Percentiles rank a stretch among this genome's conserved stretches.
Evolutionary conservation across 1,284 basidiomycete genomes (phyloP).

Genomic region (Agroathelia rolfsii): DNA sequence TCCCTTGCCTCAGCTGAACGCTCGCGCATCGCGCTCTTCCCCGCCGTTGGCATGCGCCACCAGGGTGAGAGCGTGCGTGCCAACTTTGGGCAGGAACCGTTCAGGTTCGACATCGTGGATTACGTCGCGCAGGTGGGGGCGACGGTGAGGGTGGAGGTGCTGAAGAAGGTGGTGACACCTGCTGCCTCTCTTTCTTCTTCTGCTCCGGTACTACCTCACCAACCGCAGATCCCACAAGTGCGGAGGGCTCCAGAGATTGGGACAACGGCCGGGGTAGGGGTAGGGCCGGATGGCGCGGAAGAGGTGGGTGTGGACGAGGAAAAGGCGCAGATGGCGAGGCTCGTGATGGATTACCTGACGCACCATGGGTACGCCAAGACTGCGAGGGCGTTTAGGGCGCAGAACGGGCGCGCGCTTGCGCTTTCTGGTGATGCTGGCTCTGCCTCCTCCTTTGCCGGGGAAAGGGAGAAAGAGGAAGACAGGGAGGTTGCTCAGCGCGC

Average conservation of each 20-base stretch:
- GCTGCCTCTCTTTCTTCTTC: no score
- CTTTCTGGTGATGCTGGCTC: constrained; percentile 5
- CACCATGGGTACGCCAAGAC: constrained; percentile 74
- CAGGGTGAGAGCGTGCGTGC: constrained; percentile 61
- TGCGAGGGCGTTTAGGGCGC: constrained; percentile 52
- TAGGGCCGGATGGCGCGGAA: constrained; percentile 4
- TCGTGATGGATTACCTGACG: constrained; percentile 70
- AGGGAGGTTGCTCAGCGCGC: constrained; percentile 34
- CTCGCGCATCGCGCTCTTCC: constrained; percentile 57
- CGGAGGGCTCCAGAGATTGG: no score
- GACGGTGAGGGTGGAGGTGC: constrained; percentile 15
- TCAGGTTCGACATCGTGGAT: constrained; percentile 81
- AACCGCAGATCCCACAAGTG: no score
- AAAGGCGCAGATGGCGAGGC: constrained; percentile 44
- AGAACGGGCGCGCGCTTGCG: constrained; percentile 18
- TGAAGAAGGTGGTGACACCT: constrained; percentile 17
- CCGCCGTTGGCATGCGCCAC: constrained; percentile 81
- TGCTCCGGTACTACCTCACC: no score
- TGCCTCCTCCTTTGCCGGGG: constrained; percentile 21
- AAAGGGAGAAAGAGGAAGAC: constrained; percentile 20
- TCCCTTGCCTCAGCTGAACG: no score
- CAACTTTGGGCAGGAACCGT: constrained; percentile 81
- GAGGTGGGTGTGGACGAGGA: constrained; percentile 18
- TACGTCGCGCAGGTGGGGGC: constrained; percentile 57
- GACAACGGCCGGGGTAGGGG: constrained; percentile 9